Percentiles rank a stretch among this genome's conserved stretches.
Conservation (phyloP, 441 rosid species). For the Adansonia madagascariensis region DNA sequence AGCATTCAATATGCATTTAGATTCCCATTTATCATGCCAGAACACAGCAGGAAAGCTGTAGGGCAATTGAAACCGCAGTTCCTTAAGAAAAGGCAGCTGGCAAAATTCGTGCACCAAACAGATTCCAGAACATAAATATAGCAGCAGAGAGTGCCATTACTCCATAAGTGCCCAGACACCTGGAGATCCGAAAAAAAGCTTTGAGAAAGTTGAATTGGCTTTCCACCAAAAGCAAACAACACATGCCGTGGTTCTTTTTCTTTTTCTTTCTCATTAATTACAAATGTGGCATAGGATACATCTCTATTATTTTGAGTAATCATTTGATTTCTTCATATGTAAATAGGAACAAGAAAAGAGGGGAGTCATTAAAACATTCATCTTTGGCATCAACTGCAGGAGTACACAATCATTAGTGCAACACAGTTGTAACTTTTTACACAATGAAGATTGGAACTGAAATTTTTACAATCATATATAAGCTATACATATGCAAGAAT, state of each 20-base stretch:
- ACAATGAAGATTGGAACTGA: not conserved
- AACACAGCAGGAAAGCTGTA: constrained; percentile 96
- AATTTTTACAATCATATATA: not conserved
- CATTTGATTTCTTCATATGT: not conserved
- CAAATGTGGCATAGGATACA: not conserved
- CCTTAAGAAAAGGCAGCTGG: constrained; percentile 69
- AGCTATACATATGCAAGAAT: not conserved
- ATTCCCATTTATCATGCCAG: constrained; percentile 57
- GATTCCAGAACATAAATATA: constrained; percentile 88
- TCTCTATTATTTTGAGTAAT: constrained; percentile 1
- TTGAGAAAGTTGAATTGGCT: constrained; percentile 3
- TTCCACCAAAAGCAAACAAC: constrained; percentile 7
- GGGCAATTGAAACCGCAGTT: constrained; percentile 78
- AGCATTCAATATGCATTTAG: not conserved
- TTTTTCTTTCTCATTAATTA: not conserved
- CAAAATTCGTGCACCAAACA: constrained; percentile 68
- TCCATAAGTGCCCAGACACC: constrained; percentile 97
- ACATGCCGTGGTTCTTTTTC: constrained; percentile 4
- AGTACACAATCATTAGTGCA: not conserved
- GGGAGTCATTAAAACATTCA: not conserved
- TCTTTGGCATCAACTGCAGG: not conserved
- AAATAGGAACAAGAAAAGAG: not conserved
- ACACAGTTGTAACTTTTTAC: not conserved
- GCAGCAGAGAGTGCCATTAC: constrained; percentile 96
- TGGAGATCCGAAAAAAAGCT: constrained; percentile 28